A percentile compares a stretch with the other conserved stretches of the same genome.
Conservation (phyloP, 108 stramenopile species). For the Cylindrotheca fusiformis region DNA sequence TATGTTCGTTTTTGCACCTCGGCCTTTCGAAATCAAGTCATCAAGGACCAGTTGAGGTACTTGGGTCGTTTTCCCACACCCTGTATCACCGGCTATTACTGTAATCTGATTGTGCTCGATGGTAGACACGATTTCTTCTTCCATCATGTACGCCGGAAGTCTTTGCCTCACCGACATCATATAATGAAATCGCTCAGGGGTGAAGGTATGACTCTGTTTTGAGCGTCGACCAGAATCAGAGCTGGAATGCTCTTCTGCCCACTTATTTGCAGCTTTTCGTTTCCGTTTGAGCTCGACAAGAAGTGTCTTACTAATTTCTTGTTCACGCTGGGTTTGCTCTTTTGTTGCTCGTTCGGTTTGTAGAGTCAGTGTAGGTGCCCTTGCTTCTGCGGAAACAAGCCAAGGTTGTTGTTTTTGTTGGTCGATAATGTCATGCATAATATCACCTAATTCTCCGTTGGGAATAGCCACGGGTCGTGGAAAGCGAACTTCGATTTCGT, state of each 20-base stretch:
- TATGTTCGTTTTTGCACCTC: constrained; percentile 79
- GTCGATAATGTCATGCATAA: constrained; percentile 48
- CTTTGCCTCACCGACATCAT: constrained; percentile 41
- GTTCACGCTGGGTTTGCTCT: constrained; percentile 21
- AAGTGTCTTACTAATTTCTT: constrained; percentile 39
- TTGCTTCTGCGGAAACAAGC: constrained; percentile 65
- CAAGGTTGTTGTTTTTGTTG: constrained; percentile 72
- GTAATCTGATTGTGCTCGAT: constrained; percentile 66
- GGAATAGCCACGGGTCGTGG: constrained; percentile 62
- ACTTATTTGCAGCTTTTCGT: constrained; percentile 27
- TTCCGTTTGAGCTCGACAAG: constrained; percentile 40
- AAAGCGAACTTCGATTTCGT: constrained; percentile 20
- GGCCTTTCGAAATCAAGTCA: constrained; percentile 59
- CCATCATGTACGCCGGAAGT: constrained; percentile 72
- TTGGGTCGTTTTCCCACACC: constrained; percentile 65
- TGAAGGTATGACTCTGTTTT: not conserved
- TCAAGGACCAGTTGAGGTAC: constrained; percentile 86
- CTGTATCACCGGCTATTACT: constrained; percentile 76
- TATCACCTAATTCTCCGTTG: constrained; percentile 44
- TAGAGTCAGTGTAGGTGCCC: constrained; percentile 33
- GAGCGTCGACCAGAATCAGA: not conserved
- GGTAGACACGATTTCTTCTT: constrained; percentile 48
- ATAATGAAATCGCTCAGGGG: constrained; percentile 30
- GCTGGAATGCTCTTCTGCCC: constrained; percentile 14
- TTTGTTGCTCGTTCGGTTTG: constrained; percentile 8